Evolutionary conservation across 176 grass and related monocot species (phyloP).

Genomic region (Typha latifolia): DNA sequence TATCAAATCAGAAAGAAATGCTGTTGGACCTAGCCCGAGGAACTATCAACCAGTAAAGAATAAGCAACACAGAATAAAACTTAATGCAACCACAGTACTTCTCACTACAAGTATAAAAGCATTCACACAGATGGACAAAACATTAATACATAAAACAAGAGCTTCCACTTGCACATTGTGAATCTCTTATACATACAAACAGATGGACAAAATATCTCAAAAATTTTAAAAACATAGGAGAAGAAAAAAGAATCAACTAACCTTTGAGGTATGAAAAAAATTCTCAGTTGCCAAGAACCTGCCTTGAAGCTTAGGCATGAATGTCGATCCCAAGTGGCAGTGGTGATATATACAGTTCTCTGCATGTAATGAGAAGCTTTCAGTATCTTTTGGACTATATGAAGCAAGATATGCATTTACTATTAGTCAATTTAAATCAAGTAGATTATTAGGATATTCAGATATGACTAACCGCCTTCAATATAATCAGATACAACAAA

Average conservation of each 20-base stretch:
- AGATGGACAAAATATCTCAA: not conserved
- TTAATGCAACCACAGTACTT: not conserved
- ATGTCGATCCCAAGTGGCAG: slow-evolving; percentile 57
- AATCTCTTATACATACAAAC: not conserved
- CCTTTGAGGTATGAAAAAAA: slow-evolving; percentile 89
- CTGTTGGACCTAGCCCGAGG: slow-evolving; percentile 53
- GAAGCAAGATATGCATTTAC: slow-evolving; percentile 7
- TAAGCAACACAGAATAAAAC: not conserved
- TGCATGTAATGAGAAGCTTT: slow-evolving; percentile 26
- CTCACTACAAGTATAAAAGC: too few species aligned
- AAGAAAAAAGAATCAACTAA: slow-evolving; percentile 8
- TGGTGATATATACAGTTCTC: slow-evolving; percentile 53
- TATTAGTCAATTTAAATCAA: not conserved
- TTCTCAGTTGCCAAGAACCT: slow-evolving; percentile 90
- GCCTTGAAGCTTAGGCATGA: slow-evolving; percentile 57
- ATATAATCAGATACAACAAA: not conserved
- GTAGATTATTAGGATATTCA: not conserved
- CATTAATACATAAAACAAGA: too few species aligned
- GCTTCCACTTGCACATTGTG: too few species aligned
- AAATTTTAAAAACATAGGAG: not conserved
- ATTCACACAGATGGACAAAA: too few species aligned
- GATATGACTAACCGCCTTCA: not conserved
- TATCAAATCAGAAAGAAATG: slow-evolving; percentile 65
- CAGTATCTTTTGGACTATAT: slow-evolving; percentile 7
- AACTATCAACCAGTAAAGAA: slow-evolving; percentile 44